A percentile compares a stretch with the other conserved stretches of the same genome.
phyloP scores from a whole-genome alignment of 495 filamentous ascomycete genomes.

The Penicillium paxilli region DNA sequence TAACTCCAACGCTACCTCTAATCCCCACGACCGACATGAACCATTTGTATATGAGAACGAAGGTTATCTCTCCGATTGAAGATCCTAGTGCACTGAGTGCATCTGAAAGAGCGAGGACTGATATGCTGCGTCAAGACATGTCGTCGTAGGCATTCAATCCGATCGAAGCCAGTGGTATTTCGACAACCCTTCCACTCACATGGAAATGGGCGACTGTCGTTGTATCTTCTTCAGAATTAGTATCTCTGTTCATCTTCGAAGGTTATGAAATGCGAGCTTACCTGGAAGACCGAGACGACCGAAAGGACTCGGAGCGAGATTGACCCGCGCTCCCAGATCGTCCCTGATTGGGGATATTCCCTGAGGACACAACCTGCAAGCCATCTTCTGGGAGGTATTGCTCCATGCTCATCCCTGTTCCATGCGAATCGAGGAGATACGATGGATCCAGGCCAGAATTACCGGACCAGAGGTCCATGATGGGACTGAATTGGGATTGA shows the following conservation, averaged over 20 bases:
- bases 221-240: not conserved
- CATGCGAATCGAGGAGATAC: not conserved
- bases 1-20: not conserved
- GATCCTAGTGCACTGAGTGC: not conserved
- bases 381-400: not conserved
- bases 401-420: not conserved
- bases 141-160: not conserved
- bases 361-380: not conserved
- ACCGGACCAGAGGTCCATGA: not conserved
- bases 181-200: not conserved
- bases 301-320: too few relatives aligned
- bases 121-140: not conserved
- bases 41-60: not conserved
- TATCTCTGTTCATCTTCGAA: too few relatives aligned
- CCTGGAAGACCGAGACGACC: too few relatives aligned
- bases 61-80: not conserved
- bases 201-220: not conserved
- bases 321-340: not conserved
- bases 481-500: not conserved
- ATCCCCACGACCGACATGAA: not conserved
- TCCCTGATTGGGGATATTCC: not conserved
- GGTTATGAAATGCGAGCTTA: too few relatives aligned
- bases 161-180: not conserved
- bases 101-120: not conserved
- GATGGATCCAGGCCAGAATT: not conserved